Evolutionary conservation across 805 yeast genomes (phyloP).

Genomic region (Wickerhamomyces chambardii): DNA sequence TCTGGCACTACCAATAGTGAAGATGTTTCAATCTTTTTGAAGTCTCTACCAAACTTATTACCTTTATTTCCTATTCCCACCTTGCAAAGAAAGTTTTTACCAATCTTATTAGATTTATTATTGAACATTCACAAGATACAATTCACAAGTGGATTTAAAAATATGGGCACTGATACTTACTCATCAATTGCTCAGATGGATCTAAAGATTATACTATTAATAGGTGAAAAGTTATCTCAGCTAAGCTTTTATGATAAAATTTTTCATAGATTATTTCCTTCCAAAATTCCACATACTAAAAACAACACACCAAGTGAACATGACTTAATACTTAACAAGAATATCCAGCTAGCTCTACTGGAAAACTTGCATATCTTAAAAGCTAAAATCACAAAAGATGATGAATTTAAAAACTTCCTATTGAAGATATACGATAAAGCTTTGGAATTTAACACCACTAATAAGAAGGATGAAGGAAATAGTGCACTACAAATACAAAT

Average conservation of each 20-base stretch:
- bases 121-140: too few species aligned
- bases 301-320: conserved; percentile 12
- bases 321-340: conserved; percentile 24
- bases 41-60: conserved; percentile 46
- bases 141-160: too few species aligned
- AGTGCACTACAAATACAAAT: conserved; percentile 25
- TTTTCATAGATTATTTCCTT: conserved; percentile 26
- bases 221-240: conserved; percentile 63
- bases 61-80: conserved; percentile 50
- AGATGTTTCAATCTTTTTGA: conserved; percentile 63
- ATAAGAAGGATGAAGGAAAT: too few species aligned
- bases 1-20: conserved; percentile 23
- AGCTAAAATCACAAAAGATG: conserved; percentile 34
- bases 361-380: conserved; percentile 40
- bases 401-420: conserved; percentile 39
- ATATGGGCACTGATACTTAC: too few species aligned
- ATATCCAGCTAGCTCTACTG: conserved; percentile 33
- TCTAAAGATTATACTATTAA: conserved; percentile 45
- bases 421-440: conserved; percentile 32
- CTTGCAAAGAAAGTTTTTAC: conserved; percentile 64
- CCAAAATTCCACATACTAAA: too few species aligned
- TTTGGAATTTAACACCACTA: conserved; percentile 19
- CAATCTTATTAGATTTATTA: conserved; percentile 49
- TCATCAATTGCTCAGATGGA: conserved; percentile 33
- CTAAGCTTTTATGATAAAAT: conserved; percentile 70